These are phyloP conservation scores for Alternaria triticimaculans DNA, from an alignment of 2,329 filamentous ascomycete species.

Conservation along the genomic window DNA sequence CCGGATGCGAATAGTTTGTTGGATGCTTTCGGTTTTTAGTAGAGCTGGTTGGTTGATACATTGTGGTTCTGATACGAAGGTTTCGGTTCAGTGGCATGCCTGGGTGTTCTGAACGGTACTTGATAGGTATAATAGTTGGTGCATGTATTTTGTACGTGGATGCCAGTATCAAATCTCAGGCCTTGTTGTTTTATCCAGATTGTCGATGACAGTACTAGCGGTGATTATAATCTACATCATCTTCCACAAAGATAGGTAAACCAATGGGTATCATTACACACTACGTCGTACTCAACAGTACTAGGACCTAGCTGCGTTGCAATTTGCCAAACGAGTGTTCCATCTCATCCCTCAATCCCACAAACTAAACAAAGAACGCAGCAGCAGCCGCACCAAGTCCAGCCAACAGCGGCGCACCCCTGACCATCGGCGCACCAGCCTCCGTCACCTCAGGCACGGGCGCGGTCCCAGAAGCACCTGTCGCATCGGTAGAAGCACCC, in stretches of 20 bases:
- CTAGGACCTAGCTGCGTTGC: background rate
- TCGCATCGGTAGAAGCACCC: background rate
- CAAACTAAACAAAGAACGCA: background rate
- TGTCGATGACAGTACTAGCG: no score
- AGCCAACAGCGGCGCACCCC: background rate
- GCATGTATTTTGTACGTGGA: background rate
- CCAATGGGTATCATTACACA: background rate
- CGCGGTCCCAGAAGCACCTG: background rate
- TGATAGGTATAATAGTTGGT: background rate
- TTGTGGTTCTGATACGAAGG: background rate
- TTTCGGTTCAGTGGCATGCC: background rate
- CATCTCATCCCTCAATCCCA: background rate
- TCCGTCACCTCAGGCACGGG: background rate
- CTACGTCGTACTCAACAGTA: background rate
- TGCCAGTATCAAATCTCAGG: background rate
- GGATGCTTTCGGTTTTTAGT: slow-evolving; percentile 89
- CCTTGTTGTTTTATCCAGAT: background rate
- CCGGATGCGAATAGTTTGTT: slow-evolving; percentile 88
- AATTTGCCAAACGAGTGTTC: background rate
- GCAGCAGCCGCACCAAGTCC: background rate
- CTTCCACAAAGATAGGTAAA: background rate
- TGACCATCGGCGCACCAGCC: background rate
- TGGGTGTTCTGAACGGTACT: background rate
- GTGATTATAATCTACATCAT: no score
- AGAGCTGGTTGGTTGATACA: background rate